Conservation (phyloP, 1,139 yeast species). For the Saccharomyces hybrid region DNA sequence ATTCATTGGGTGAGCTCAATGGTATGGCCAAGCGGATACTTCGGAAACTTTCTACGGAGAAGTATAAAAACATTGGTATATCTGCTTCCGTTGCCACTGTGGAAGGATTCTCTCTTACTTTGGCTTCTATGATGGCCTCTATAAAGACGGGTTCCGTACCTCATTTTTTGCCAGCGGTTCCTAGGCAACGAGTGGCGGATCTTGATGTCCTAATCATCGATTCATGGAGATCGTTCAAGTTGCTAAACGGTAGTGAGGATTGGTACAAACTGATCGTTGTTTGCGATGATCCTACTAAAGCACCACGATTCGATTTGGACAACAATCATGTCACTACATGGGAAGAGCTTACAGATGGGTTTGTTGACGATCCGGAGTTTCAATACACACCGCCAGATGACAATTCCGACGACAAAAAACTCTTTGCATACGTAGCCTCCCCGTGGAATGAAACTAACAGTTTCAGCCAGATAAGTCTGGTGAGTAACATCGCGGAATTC, state of each 20-base stretch:
- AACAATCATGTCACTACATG: slow-evolving; percentile 22
- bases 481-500: slow-evolving; percentile 56
- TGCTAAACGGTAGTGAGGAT: slow-evolving; percentile 23
- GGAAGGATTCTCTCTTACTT: slow-evolving; percentile 28
- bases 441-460: slow-evolving; percentile 21
- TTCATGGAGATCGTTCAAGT: slow-evolving; percentile 20
- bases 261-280: slow-evolving; percentile 33
- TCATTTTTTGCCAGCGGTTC: slow-evolving; percentile 29
- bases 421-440: slow-evolving; percentile 19
- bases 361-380: slow-evolving; percentile 14
- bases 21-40: slow-evolving; percentile 21
- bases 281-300: slow-evolving; percentile 16
- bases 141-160: slow-evolving; percentile 21
- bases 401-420: slow-evolving; percentile 32
- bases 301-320: slow-evolving; percentile 3
- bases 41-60: slow-evolving; percentile 7
- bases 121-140: slow-evolving; percentile 31
- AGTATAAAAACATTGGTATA: slow-evolving; percentile 27
- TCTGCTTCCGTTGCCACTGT: slow-evolving; percentile 22
- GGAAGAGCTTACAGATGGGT: slow-evolving; percentile 24
- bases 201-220: slow-evolving; percentile 31
- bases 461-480: slow-evolving; percentile 55
- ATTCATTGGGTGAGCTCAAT: slow-evolving; percentile 21
- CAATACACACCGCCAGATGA: slow-evolving; percentile 33
- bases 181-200: slow-evolving; percentile 25